phyloP scores from a whole-genome alignment of 2,329 filamentous ascomycete species.

The Apiospora koreana region DNA sequence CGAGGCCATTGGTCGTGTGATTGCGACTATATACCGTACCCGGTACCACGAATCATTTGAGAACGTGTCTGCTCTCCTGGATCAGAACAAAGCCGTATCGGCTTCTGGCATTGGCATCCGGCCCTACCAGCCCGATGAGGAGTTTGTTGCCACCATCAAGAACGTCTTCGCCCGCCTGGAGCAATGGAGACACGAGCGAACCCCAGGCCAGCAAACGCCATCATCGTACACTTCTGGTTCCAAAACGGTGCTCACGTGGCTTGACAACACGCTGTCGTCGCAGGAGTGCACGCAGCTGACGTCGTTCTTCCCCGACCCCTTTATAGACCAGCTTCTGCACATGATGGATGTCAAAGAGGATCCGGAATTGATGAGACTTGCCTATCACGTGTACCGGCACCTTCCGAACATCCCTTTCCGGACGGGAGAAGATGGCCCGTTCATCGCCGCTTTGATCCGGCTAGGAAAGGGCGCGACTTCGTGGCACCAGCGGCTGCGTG shows the following conservation, averaged over 20 bases:
- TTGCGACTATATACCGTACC: slow-evolving; percentile 86
- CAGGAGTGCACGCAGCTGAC: slow-evolving; percentile 91
- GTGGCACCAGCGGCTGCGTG: slow-evolving; percentile 94
- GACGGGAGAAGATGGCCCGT: slow-evolving; percentile 78
- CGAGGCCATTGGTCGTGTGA: slow-evolving; percentile 88
- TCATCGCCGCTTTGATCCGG: slow-evolving; percentile 82
- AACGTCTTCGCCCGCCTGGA: slow-evolving; percentile 80
- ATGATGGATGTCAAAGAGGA: slow-evolving; percentile 99
- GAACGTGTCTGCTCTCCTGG: slow-evolving; percentile 73
- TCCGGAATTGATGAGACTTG: slow-evolving; percentile 88
- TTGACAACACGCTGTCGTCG: slow-evolving; percentile 86
- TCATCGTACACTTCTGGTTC: slow-evolving; percentile 94
- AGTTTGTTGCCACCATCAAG: slow-evolving; percentile 71
- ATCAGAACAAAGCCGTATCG: slow-evolving; percentile 74
- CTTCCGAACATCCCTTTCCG: slow-evolving; percentile 93
- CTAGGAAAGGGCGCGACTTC: slow-evolving; percentile 82
- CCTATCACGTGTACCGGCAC: slow-evolving; percentile 96
- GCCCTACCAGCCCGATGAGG: slow-evolving; percentile 76
- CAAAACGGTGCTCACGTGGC: slow-evolving; percentile 94
- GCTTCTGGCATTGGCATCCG: slow-evolving; percentile 81
- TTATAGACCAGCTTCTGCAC: slow-evolving; percentile 91
- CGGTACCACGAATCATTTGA: slow-evolving; percentile 93
- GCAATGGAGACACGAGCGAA: slow-evolving; percentile 81
- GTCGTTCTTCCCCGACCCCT: slow-evolving; percentile 84
- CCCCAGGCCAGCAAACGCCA: slow-evolving; percentile 86